Evolutionary conservation across 169 alveolate genomes (phyloP), one percentile per base, ranked within the genome.

Genomic region (Plasmodium fragile): DNA sequence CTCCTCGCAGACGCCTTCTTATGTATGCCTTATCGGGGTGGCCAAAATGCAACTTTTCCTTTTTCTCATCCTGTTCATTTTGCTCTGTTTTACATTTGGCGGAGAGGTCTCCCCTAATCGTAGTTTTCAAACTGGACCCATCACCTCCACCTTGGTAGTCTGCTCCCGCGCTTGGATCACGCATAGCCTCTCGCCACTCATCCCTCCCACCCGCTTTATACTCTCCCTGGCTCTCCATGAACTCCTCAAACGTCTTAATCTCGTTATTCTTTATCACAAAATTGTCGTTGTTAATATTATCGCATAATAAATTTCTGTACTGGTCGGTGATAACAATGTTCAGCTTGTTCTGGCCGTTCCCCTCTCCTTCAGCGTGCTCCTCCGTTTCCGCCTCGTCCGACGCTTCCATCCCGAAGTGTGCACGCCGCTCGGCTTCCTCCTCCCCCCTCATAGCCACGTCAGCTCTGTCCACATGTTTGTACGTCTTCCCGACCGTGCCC

Each of bases 181-280:
- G 34, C 10, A 83, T 70, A 4, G 71, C 4, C 16, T 70, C 92
- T 18, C 92, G 22, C 93, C 93, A 85, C 11, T 83, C n/a, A n/a
- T 70, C 77, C 16, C 4, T 65, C 8, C 25, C 32, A 22, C 39
- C 45, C 34, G 18, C 85, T 28, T 73, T 34, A 6, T 28, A 73
- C 13, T 28, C 39, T 16, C 16, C 69, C 59, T 75, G 80, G 16
- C 39, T 85, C 13, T 85, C 79, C 53, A 85, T 18, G 79, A 85
- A 85, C 18, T 85, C 59, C 6, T 85, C 81, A 75, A 85, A 85
- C 2, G 80, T 85, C 8, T 73, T 77, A 73, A 85, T 85, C 75
- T 85, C 81, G 65, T 85, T 85, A 32, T 85, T 85, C 28, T 85
- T 85, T 16, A 85, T 75, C n/a, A 85, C 93, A 53, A 85, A 85